Evolutionary conservation across 176 grass and related monocot genomes (phyloP).

Genomic region (Musa acuminata): DNA sequence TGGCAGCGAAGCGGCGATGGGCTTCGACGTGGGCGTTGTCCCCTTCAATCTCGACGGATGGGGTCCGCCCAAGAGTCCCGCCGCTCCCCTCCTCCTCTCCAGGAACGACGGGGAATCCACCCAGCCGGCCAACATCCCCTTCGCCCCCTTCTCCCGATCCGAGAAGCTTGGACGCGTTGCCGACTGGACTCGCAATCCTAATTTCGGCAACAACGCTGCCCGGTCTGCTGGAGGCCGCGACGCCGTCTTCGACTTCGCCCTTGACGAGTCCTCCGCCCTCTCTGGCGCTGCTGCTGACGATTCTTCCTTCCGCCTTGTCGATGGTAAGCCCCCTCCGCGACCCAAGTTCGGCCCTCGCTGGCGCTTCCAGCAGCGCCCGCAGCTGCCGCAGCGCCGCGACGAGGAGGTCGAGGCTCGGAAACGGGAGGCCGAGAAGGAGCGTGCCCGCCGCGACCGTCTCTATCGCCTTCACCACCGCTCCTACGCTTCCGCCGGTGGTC

Average conservation of each 20-base stretch:
- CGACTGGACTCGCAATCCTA: conserved; percentile 14
- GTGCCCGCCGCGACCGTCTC: conserved; percentile 13
- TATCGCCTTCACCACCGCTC: neutral
- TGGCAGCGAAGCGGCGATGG: neutral
- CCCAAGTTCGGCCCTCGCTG: conserved; percentile 14
- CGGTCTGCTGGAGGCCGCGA: neutral
- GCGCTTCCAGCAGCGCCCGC: conserved; percentile 10
- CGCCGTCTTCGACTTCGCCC: conserved; percentile 10
- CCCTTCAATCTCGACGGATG: conserved; percentile 5
- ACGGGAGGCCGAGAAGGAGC: conserved; percentile 15
- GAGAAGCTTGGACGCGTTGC: conserved; percentile 16
- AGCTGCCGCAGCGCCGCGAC: conserved; percentile 17
- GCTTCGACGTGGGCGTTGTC: conserved; percentile 14
- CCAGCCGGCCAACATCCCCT: neutral
- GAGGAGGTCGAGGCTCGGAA: conserved; percentile 19
- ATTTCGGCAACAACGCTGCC: neutral
- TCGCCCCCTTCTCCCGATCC: conserved; percentile 4
- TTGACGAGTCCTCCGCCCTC: conserved; percentile 2
- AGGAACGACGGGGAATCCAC: neutral
- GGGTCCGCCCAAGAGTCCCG: neutral
- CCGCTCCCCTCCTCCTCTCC: neutral
- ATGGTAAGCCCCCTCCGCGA: conserved; percentile 10
- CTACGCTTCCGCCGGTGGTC: neutral
- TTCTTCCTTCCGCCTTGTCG: conserved; percentile 9
- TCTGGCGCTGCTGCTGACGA: neutral